Evolutionary conservation across 352 stramenopile species (phyloP).

Genomic region (Pythium volutum): DNA sequence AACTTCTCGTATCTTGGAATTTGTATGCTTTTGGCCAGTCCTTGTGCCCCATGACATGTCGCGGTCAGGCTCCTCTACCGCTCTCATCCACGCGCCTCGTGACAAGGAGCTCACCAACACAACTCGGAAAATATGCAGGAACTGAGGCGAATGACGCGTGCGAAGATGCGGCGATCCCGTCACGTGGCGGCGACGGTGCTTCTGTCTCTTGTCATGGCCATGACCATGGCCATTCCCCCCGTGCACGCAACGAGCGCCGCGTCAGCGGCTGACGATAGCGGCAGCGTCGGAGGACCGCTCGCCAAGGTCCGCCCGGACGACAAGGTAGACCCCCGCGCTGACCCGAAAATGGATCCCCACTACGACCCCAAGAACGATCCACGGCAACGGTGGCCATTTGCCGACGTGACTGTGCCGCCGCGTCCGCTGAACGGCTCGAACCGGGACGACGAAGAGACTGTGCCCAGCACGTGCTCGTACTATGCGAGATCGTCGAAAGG

Average conservation of each 20-base stretch:
- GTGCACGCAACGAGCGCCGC: not conserved
- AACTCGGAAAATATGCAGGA: not conserved
- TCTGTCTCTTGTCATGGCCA: not conserved
- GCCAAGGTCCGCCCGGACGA: no score
- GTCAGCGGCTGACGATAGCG: not conserved
- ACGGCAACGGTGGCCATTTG: not conserved
- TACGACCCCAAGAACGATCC: no score
- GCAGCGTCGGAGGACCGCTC: not conserved
- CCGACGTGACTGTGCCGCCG: not conserved
- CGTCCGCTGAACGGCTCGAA: not conserved
- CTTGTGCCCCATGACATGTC: no score
- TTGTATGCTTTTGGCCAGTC: no score
- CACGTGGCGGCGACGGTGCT: not conserved
- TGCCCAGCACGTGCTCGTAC: slow-evolving; percentile 14
- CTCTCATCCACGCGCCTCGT: no score
- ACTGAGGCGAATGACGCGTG: not conserved
- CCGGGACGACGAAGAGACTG: slow-evolving; percentile 16
- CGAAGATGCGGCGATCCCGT: not conserved
- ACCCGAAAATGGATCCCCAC: not conserved
- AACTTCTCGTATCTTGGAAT: not conserved
- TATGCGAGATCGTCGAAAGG: slow-evolving; percentile 10
- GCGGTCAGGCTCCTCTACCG: no score
- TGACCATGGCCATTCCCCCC: not conserved
- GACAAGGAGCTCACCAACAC: no score
- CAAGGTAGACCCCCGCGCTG: not conserved